These are phyloP conservation scores for Hymenoscyphus occultus DNA, from an alignment of 2,329 filamentous ascomycete species.

Conservation along the genomic window DNA sequence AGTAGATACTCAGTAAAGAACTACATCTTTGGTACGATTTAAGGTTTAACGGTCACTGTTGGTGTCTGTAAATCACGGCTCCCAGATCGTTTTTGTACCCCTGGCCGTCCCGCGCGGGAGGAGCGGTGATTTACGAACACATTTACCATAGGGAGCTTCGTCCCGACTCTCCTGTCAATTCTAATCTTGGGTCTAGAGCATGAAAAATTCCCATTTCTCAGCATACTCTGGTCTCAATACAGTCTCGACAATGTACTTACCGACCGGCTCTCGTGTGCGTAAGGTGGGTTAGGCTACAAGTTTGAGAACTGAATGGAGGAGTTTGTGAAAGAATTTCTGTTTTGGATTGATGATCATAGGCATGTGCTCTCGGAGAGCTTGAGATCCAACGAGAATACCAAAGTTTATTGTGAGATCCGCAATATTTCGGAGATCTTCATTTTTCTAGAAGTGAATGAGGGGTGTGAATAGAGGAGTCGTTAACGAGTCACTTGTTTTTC, in stretches of 20 bases:
- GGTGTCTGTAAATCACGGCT: too few relatives aligned
- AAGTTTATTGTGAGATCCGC: conserved; percentile 34
- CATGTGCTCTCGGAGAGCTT: conserved; percentile 38
- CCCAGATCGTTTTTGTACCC: too few relatives aligned
- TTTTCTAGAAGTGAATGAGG: background rate
- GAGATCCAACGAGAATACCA: conserved; percentile 38
- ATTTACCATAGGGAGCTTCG: conserved; percentile 12
- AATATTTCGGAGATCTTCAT: conserved; percentile 29
- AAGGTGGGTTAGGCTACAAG: conserved; percentile 31
- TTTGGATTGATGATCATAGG: conserved; percentile 30
- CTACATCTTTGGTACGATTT: too few relatives aligned
- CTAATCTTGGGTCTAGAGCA: conserved; percentile 32
- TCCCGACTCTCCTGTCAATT: conserved; percentile 36
- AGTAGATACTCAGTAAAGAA: too few relatives aligned
- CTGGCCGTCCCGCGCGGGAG: too few relatives aligned
- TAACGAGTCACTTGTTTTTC: background rate
- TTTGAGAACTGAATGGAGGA: background rate
- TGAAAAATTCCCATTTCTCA: conserved; percentile 39
- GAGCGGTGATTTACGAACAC: too few relatives aligned
- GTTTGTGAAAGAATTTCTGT: conserved; percentile 25
- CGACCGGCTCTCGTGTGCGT: conserved; percentile 35
- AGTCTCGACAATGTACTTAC: conserved; percentile 33
- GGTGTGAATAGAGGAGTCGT: background rate
- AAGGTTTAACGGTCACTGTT: too few relatives aligned
- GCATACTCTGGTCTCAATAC: conserved; percentile 31